These are phyloP conservation scores for Scedosporium apiospermum DNA, from an alignment of 2,329 filamentous ascomycete species.

Conservation along the genomic window DNA sequence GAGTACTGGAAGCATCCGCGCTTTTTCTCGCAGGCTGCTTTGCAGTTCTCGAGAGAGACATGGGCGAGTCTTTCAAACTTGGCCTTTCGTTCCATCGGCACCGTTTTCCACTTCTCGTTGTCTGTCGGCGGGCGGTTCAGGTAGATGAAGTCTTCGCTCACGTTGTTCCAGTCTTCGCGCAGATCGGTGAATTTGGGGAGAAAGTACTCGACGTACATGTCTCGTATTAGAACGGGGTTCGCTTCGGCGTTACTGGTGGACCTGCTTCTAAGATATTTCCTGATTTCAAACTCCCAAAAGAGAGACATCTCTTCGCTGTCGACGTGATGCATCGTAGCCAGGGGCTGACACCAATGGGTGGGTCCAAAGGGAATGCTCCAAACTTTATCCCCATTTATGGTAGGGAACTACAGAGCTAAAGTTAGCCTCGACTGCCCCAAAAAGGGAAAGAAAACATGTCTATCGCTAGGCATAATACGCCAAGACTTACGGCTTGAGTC, in stretches of 20 bases:
- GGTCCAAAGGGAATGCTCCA: conserved; percentile 37
- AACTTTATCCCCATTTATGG: conserved; percentile 48
- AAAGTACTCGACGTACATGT: conserved; percentile 40
- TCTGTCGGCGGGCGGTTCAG: conserved; percentile 26
- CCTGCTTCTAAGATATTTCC: conserved; percentile 23
- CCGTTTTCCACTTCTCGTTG: conserved; percentile 23
- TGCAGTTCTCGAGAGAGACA: conserved; percentile 35
- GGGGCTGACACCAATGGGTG: conserved; percentile 45
- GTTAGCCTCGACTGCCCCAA: conserved; percentile 22
- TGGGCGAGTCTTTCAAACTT: conserved; percentile 34
- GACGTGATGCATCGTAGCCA: conserved; percentile 49
- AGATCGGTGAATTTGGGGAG: conserved; percentile 29
- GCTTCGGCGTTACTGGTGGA: conserved; percentile 17
- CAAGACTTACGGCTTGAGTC: conserved; percentile 5
- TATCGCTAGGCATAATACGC: neutral
- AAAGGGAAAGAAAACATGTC: neutral
- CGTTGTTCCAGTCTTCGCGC: conserved; percentile 43
- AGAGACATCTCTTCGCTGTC: conserved; percentile 39
- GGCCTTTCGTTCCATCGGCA: conserved; percentile 27
- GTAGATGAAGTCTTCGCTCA: conserved; percentile 38
- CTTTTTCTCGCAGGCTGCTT: conserved; percentile 34
- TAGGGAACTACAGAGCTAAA: conserved; percentile 22
- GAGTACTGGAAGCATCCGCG: conserved; percentile 37
- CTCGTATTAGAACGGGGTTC: conserved; percentile 32
- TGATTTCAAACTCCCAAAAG: conserved; percentile 43